Percentiles rank a stretch among this genome's conserved stretches.
These are phyloP conservation scores for Phytophthora sp. DNA, from an alignment of 352 stramenopile genomes.

Conservation along the genomic window DNA sequence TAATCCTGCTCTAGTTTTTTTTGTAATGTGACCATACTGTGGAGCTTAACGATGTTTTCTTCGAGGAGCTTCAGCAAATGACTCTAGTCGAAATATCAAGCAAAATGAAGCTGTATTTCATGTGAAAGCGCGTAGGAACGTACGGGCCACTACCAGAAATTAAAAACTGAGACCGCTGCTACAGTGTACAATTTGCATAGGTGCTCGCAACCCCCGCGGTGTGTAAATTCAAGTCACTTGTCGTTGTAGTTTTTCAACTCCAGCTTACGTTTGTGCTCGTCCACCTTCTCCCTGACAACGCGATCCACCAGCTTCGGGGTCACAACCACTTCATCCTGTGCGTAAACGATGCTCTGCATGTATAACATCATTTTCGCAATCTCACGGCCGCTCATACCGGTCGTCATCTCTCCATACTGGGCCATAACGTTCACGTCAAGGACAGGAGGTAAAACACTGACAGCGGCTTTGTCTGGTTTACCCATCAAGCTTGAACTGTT, in stretches of 20 bases:
- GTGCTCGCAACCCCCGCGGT: too few relatives aligned
- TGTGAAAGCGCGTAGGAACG: too few relatives aligned
- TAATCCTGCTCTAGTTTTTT: too few relatives aligned
- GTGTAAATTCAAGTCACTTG: too few relatives aligned
- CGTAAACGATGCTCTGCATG: conserved; percentile 84
- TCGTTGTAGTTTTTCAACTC: conserved; percentile 61
- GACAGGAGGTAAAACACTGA: conserved; percentile 17
- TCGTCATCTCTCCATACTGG: conserved; percentile 60
- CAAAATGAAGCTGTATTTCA: too few relatives aligned
- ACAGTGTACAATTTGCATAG: too few relatives aligned
- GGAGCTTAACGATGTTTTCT: too few relatives aligned
- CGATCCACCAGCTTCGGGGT: conserved; percentile 58
- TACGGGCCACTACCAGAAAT: too few relatives aligned
- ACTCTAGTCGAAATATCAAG: too few relatives aligned
- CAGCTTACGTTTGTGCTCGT: conserved; percentile 77
- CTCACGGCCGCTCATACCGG: conserved; percentile 85
- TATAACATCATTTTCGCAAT: conserved; percentile 90
- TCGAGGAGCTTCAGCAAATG: too few relatives aligned
- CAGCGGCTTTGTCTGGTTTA: conserved; percentile 17
- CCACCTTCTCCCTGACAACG: conserved; percentile 73
- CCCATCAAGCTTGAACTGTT: neutral
- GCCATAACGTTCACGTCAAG: conserved; percentile 35
- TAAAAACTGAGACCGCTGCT: neutral
- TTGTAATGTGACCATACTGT: too few relatives aligned
- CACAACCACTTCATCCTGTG: conserved; percentile 64